Evolutionary conservation across 805 yeast species (phyloP), one percentile per base, ranked within the genome.

Genomic region (Metschnikowia colocasiae): DNA sequence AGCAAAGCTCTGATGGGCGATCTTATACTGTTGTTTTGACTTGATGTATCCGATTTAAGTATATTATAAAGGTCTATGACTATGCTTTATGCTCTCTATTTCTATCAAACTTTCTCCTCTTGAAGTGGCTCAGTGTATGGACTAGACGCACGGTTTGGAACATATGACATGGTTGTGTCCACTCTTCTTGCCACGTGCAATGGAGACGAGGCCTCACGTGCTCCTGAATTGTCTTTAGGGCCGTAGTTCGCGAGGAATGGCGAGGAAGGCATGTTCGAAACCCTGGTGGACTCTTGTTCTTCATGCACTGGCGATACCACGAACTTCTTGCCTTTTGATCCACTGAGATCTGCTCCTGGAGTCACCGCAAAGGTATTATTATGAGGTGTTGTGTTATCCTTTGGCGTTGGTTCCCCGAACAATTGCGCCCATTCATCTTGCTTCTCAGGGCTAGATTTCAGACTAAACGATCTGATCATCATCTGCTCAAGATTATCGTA

Each of bases 361-460:
- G 50, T 48, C 18, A 49, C 58, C 8, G 40, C 56, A 39, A 54
- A 56, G 10, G 53, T 59, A 18, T 25, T 22, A 16, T 25, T 38
- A 3, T 35, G 31, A 12, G 46, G 46, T 16, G 20, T 44, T n/a
- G 30, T 56, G 32, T 53, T 54, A 50, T 69, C 74, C 31, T 61
- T 63, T 40, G 78, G 67, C 43, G 78, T 68, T 43, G 74, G 60
- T 52, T 69, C 72, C 12, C 62, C 68, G 46, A 75, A 75, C 43
- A 75, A 64, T 18, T 66, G 66, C 53, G 74, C 72, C 76, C 79
- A 76, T 47, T 70, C 76, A 31, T 59, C 58, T 37, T 42, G 52
- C 18, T 69, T 71, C 13, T 59, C 62, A 1, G 67, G 76, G 60
- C 68, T 71, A 40, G 66, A 57, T 57, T 71, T 59, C 57, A 50